Evolutionary conservation across 1,139 yeast species (phyloP), one percentile per base, ranked within the genome.

Genomic region (Saccharomycopsis crataegensis): DNA sequence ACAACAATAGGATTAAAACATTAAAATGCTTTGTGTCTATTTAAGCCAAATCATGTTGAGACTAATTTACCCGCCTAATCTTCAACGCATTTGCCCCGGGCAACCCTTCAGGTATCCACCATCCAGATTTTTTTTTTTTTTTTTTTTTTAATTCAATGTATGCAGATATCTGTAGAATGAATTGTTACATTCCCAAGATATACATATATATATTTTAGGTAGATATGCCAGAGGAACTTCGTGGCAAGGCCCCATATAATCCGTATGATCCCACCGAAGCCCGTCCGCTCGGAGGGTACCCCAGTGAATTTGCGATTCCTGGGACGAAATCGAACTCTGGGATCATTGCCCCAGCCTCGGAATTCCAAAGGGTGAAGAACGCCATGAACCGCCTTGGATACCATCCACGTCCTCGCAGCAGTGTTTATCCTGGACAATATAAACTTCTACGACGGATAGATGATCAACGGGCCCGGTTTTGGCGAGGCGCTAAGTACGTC

Each of bases 221-320:
- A 22, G 28, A 22, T 22, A 22, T 22, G 28, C 28, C 28, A 22
- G 28, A 22, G 28, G 28, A 22, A 4, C 28, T 22, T 22, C 28
- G 28, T 22, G 43, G 43, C n/a, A 40, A 14, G 33, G 59, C 59
- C 4, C 57, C 57, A 9, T 88, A 86, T 65, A 87, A 87, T 61
- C 96, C 96, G 2, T 87, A 83, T 64, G 96, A 87, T 64, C 86
- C 93, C 0, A 69, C 79, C 0, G 96, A 87, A 65, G 66, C 72
- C 42, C 73, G 96, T 51, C 96, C 96, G 0, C 79, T 95, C 0
- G 82, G 81, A 64, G 95, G 96, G 1, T 87, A 87, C 60, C 96
- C 96, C 0, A 83, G 91, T 11, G 96, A 87, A 65, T 86, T 73
- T 66, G 71, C 75, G 57, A 67, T 79, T 4, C 86, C 87, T 0